Evolutionary conservation across 495 filamentous ascomycete genomes (phyloP), one percentile per base, ranked within the genome.

Genomic region (Xylaria flabelliformis): DNA sequence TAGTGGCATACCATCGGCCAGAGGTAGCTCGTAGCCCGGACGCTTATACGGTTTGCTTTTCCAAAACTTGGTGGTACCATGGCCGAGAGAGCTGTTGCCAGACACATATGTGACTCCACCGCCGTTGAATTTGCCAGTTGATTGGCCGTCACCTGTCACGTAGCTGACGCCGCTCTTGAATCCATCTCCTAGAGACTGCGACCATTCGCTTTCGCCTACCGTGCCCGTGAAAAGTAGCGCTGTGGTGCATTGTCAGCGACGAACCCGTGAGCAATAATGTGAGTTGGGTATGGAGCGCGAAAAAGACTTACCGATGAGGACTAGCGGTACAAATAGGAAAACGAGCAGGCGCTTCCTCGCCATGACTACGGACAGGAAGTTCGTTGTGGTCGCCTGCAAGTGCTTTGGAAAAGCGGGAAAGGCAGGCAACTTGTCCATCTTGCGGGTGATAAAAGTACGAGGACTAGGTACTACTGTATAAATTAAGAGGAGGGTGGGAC

Each of bases 171-270:
- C 74, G 51, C 69, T 75, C 64, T 77, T 79, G 51, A 79, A 73
- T 29, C 75, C 75, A 51, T 77, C 74, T 42, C 77, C 77, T 34
- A 79, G 44, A 56, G 74, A 77, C 55, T 77, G 77, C 17, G 75
- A 73, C 77, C 77, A 79, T 76, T 79, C 77, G 26, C 73, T 77
- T 15, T 79, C 77, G 71, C 65, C 72, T 24, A 77, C 77, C 24
- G 74, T 77, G 39, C 75, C 73, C 13, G 77, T 75, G 68, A 79
- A 79, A 24, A 79, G 66, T 19, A 79, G 42, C 19, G 67, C 77
- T 79, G 48, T 41, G 6, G 21, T 17, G 64, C 21, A 8, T 21
- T 17, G 41, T 72, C 5, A 72, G 53, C 41, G 26, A 36, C 58
- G 56, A 12, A 21, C 12, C 24, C 19, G 17, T n/a, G 44, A 36